Conservation (phyloP, 345 rosid genomes). For the Citrus inodora region DNA sequence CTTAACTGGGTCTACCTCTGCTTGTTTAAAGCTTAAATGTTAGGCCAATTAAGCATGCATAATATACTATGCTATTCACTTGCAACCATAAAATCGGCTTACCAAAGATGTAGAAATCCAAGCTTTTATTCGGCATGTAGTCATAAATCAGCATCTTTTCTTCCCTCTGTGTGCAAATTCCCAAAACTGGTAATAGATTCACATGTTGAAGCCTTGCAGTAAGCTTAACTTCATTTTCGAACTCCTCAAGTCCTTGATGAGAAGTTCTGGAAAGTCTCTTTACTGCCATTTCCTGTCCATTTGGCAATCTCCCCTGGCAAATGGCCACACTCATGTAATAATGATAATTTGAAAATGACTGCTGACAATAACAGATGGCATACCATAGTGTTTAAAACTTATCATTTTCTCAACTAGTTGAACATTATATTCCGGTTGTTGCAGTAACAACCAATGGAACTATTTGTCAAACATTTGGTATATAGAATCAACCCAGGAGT, state of each 20-base stretch:
- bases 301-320: slow-evolving; percentile 17
- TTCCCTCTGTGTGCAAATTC: slow-evolving; percentile 16
- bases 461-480: not conserved
- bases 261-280: slow-evolving; percentile 27
- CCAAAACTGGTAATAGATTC: slow-evolving; percentile 18
- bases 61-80: not conserved
- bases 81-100: not conserved
- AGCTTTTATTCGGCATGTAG: slow-evolving; percentile 26
- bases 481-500: not conserved
- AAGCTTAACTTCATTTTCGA: slow-evolving; percentile 21
- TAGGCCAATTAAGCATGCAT: not conserved
- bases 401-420: not conserved
- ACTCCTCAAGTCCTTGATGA: slow-evolving; percentile 24
- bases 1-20: not conserved
- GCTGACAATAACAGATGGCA: too few species aligned
- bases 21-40: not conserved
- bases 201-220: slow-evolving; percentile 27
- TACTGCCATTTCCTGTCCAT: slow-evolving; percentile 24
- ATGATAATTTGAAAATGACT: too few species aligned
- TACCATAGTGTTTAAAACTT: too few species aligned
- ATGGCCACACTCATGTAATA: not conserved
- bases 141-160: slow-evolving; percentile 31
- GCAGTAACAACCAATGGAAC: not conserved
- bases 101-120: slow-evolving; percentile 25
- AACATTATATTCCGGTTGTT: not conserved